These are phyloP conservation scores for Backusella liffmaniae DNA, from an alignment of 192 early-diverging fungal species.

Conservation along the genomic window DNA sequence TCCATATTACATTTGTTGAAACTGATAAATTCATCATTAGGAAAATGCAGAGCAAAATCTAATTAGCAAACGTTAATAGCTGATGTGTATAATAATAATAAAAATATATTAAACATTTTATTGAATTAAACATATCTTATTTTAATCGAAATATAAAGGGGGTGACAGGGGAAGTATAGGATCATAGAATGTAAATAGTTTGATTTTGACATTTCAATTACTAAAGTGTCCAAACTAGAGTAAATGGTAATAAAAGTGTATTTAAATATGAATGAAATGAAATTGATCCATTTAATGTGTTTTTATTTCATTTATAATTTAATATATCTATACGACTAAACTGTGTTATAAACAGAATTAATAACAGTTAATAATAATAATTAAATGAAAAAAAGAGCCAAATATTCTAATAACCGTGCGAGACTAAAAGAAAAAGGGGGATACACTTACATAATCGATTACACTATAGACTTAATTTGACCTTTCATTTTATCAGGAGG, in stretches of 20 bases:
- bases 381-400: neutral
- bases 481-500: neutral
- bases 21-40: constrained; percentile 56
- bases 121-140: constrained; percentile 4
- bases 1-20: constrained; percentile 61
- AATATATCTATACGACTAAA: neutral
- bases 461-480: neutral
- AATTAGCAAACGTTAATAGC: neutral
- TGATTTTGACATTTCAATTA: neutral
- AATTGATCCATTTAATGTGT: neutral
- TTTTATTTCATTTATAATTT: neutral
- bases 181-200: neutral
- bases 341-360: neutral
- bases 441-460: neutral
- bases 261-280: neutral
- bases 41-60: constrained; percentile 2
- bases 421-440: neutral
- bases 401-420: neutral
- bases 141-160: neutral
- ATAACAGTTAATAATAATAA: neutral
- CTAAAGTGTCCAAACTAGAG: neutral
- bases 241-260: neutral
- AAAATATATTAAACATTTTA: neutral
- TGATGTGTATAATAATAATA: neutral
- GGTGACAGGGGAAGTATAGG: too few species aligned